Conservation (phyloP, 2,329 filamentous ascomycete species). For the Alternaria ethzedia region DNA sequence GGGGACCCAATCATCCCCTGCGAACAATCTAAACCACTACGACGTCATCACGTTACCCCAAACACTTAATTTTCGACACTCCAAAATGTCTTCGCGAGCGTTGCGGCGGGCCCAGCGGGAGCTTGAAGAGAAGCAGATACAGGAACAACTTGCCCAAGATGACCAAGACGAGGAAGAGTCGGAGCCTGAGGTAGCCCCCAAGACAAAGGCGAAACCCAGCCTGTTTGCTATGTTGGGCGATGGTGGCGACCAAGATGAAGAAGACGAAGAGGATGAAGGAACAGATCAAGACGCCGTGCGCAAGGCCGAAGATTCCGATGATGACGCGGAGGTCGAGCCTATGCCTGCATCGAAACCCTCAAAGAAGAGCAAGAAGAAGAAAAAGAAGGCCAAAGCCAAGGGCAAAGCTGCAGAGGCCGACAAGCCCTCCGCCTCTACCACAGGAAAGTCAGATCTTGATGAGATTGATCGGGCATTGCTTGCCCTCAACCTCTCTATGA, state of each 20-base stretch:
- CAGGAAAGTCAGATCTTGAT: slow-evolving; percentile 54
- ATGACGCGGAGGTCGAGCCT: slow-evolving; percentile 25
- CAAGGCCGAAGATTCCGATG: slow-evolving; percentile 38
- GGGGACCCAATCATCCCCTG: slow-evolving; percentile 16
- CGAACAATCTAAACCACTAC: slow-evolving; percentile 11
- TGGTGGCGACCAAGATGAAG: slow-evolving; percentile 48
- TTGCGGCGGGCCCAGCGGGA: slow-evolving; percentile 68
- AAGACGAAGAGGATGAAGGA: slow-evolving; percentile 45
- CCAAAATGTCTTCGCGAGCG: slow-evolving; percentile 69
- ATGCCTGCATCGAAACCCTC: slow-evolving; percentile 43
- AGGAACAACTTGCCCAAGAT: slow-evolving; percentile 47
- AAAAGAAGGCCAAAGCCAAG: slow-evolving; percentile 64
- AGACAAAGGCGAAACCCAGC: slow-evolving; percentile 47
- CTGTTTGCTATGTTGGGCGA: slow-evolving; percentile 56
- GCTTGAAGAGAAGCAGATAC: slow-evolving; percentile 63
- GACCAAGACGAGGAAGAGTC: slow-evolving; percentile 46
- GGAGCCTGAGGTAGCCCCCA: slow-evolving; percentile 45
- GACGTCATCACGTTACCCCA: slow-evolving; percentile 27
- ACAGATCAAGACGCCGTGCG: slow-evolving; percentile 28
- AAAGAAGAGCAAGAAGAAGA: slow-evolving; percentile 64
- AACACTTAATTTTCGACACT: slow-evolving; percentile 9
- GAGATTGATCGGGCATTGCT: slow-evolving; percentile 71
- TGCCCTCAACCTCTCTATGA: slow-evolving; percentile 56
- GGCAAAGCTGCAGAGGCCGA: slow-evolving; percentile 50
- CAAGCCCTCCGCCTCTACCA: slow-evolving; percentile 23